These are phyloP conservation scores for Podospora pseudocomata DNA, from an alignment of 495 filamentous ascomycete species.

Conservation along the genomic window DNA sequence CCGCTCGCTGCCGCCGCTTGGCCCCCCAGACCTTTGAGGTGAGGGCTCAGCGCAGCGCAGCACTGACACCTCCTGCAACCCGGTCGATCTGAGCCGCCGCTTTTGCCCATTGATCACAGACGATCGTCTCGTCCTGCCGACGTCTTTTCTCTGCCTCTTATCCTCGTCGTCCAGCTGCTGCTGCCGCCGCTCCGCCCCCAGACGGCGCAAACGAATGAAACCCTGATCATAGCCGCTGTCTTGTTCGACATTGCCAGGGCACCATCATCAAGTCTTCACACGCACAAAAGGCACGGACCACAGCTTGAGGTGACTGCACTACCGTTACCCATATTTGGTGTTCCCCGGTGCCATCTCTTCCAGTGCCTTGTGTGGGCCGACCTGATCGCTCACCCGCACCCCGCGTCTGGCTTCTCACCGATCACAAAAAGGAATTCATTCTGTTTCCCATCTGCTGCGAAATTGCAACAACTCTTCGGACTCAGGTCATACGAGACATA, in stretches of 20 bases:
- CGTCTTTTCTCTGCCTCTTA: slow-evolving; percentile 10
- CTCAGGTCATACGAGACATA: slow-evolving; percentile 44
- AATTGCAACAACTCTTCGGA: slow-evolving; percentile 27
- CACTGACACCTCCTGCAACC: slow-evolving; percentile 19
- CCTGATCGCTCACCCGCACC: slow-evolving; percentile 28
- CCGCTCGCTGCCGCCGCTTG: slow-evolving; percentile 16
- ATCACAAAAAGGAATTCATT: slow-evolving; percentile 27
- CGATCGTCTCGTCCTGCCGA: slow-evolving; percentile 25
- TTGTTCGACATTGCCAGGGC: slow-evolving; percentile 35
- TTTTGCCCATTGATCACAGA: slow-evolving; percentile 26
- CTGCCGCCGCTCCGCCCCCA: slow-evolving; percentile 20
- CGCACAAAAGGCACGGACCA: slow-evolving; percentile 34
- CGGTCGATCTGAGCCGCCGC: slow-evolving; percentile 23
- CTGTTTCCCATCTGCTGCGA: slow-evolving; percentile 29
- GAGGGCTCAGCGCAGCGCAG: slow-evolving; percentile 9
- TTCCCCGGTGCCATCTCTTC: slow-evolving; percentile 26
- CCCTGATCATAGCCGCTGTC: slow-evolving; percentile 45
- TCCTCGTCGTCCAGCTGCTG: slow-evolving; percentile 18
- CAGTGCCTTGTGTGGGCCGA: slow-evolving; percentile 18
- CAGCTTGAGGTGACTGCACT: slow-evolving; percentile 28
- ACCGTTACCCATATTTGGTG: slow-evolving; percentile 30
- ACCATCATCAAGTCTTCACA: slow-evolving; percentile 25
- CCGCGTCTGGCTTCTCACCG: slow-evolving; percentile 25
- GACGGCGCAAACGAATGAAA: slow-evolving; percentile 39
- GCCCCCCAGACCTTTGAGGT: slow-evolving; percentile 4